A percentile compares a stretch with the other conserved stretches of the same genome.
phyloP scores from a whole-genome alignment of 2,329 filamentous ascomycete genomes.

The Aureobasidium leucospermi region DNA sequence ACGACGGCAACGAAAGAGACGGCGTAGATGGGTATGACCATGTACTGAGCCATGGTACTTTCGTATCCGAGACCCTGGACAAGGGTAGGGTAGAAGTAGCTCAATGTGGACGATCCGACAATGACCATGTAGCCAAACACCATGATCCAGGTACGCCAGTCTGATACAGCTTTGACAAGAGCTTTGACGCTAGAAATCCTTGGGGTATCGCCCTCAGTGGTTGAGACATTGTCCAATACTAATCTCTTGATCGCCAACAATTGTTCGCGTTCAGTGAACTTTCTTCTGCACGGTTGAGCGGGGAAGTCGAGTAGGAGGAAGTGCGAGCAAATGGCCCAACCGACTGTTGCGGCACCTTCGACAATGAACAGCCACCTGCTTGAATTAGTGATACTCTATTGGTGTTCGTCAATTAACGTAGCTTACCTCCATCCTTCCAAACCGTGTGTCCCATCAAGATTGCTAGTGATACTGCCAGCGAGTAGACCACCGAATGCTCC shows the following conservation, averaged over 20 bases:
- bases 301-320: constrained; percentile 53
- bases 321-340: constrained; percentile 22
- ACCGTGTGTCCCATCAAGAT: constrained; percentile 33
- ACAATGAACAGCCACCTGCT: constrained; percentile 35
- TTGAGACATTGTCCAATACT: constrained; percentile 28
- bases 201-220: constrained; percentile 28
- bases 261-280: constrained; percentile 19
- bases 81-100: constrained; percentile 49
- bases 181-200: constrained; percentile 32
- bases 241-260: constrained; percentile 16
- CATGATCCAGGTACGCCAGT: constrained; percentile 43
- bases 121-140: constrained; percentile 45
- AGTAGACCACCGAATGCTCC: constrained; percentile 41
- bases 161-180: constrained; percentile 32
- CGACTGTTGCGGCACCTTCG: constrained; percentile 31
- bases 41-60: constrained; percentile 42
- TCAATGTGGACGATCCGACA: constrained; percentile 43
- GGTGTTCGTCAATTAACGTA: constrained; percentile 23
- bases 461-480: constrained; percentile 29
- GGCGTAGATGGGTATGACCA: constrained; percentile 47
- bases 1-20: constrained; percentile 45
- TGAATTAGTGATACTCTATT: constrained; percentile 12
- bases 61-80: constrained; percentile 46
- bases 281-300: constrained; percentile 15
- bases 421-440: constrained; percentile 36